Evolutionary conservation across 805 yeast genomes (phyloP), one percentile per base, ranked within the genome.

Genomic region (Candida ascalaphidarum): DNA sequence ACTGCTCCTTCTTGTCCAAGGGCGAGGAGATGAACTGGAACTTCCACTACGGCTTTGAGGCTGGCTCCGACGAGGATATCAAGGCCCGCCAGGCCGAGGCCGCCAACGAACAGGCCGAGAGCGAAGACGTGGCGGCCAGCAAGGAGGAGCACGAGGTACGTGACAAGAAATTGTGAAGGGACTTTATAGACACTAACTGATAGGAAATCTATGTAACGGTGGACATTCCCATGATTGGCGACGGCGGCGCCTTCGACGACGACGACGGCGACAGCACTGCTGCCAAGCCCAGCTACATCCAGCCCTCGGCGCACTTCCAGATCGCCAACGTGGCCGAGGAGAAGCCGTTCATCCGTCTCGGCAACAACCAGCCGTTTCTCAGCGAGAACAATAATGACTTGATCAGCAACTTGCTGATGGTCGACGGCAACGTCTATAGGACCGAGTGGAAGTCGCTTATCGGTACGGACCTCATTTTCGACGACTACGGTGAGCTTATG

Each of bases 21-120:
- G 97, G 97, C 6, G 92, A 88, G 44, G 96, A 86, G 51, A 84
- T 85, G 94, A 78, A 83, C 47, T 88, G 96, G 96, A 74, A 78
- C 42, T 89, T 86, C 60, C 73, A 71, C 44, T 64, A 53, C 32
- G 74, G 73, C 12, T 78, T 72, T 40, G 95, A 84, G 56, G 95
- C 96, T 5, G 96, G 96, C 8, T 81, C 94, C 3, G 84, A 78
- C 37, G 94, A 80, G 28, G 96, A 86, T 52, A 74, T 85, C 29
- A 73, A 69, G 39, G 69, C 71, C 11, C 66, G 86, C 46, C 45
- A 39, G 37, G 49, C 42, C 8, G 33, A 40, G 17, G 40, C 37
- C 16, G 18, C 23, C 40, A 32, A 30, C 39, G 32, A 28, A 39
- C 29, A 28, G 34, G 44, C 42, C 7, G 35, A 33, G 26, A 23